phyloP scores from a whole-genome alignment of 257 asterid genomes.

The Petunia axillaris region DNA sequence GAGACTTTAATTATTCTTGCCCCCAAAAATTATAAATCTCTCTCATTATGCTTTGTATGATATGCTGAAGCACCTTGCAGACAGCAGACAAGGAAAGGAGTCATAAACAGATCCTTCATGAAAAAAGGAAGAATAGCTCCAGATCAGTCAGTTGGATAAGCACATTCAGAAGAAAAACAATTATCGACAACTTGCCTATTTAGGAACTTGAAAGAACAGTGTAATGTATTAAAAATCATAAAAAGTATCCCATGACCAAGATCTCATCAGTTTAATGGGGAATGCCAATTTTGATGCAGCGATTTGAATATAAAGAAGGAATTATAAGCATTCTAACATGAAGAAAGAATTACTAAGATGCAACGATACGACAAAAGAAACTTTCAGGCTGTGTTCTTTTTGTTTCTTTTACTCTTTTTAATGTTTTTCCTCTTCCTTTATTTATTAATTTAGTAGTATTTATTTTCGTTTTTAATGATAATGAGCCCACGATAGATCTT shows the following conservation, averaged over 20 bases:
- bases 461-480: not conserved
- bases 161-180: not conserved
- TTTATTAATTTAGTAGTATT: too few relatives aligned
- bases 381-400: not conserved
- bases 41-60: not conserved
- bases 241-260: not conserved
- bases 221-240: not conserved
- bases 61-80: not conserved
- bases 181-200: not conserved
- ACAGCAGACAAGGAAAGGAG: not conserved
- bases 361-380: not conserved
- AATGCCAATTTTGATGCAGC: not conserved
- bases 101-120: not conserved
- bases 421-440: not conserved
- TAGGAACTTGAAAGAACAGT: not conserved
- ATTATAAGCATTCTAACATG: not conserved
- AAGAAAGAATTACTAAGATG: not conserved
- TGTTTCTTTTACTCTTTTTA: not conserved
- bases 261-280: not conserved
- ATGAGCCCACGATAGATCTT: not conserved
- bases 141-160: not conserved
- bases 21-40: too few relatives aligned
- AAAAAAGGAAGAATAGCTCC: not conserved
- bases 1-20: too few relatives aligned
- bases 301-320: constrained; percentile 3